Evolutionary conservation across 2,329 filamentous ascomycete genomes (phyloP), one percentile per base, ranked within the genome.

Genomic region (Bipolaris gigantea): DNA sequence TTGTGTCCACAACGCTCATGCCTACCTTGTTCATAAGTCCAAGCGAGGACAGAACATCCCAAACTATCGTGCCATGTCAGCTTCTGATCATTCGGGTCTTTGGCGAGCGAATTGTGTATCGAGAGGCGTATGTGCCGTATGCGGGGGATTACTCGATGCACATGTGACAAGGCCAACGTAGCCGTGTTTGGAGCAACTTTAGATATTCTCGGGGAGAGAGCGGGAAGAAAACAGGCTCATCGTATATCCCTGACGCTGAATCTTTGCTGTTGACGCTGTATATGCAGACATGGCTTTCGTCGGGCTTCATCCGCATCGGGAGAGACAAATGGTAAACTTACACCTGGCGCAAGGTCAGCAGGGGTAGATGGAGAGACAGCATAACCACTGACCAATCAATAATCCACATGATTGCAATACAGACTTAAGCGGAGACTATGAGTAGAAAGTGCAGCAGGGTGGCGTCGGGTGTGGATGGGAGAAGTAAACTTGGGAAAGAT

Each of bases 31-130:
- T 96, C 67, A 93, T 82, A 70, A 96, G 83, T 68, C 92, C 92
- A 63, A 96, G 83, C 62, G 85, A 90, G 69, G 92, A 89, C 71
- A 96, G 85, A 68, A 95, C 83, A 81, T 96, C 90, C 83, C 90
- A 95, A 79, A 96, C 91, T 91, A 10, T 45, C 53, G 57, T 51
- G 39, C 33, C 38, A 45, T 9, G 38, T 64, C 43, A 61, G 56
- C 41, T 34, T 23, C 27, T 42, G 8, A 49, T 44, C 25, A 38
- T n/a, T 27, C 18, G 5, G 16, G 8, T 23, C 23, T 3, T 33
- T 38, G 32, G 27, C 36, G 16, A 48, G 27, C 41, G 10, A 45
- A 32, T 44, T 10, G 18, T 25, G 9, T 21, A 35, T 16, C 21
- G 21, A 16, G 21, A 42, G 38, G 21, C 16, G 4, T 27, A 18